Evolutionary conservation across 768 basidiomycete genomes (phyloP), one percentile per base, ranked within the genome.

Genomic region (Leccinum aurantiacum): DNA sequence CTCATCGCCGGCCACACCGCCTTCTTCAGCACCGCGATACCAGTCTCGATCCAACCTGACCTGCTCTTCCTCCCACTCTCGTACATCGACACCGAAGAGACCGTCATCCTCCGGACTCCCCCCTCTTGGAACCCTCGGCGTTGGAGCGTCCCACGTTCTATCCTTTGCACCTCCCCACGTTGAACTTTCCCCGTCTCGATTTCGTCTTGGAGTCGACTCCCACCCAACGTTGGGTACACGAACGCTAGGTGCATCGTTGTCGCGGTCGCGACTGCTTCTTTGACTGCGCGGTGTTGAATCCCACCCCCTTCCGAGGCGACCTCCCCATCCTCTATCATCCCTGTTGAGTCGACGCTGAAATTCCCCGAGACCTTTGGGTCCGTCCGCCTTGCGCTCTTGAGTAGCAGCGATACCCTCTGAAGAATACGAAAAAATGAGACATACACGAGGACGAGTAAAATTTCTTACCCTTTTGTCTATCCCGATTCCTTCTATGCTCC

Each of bases 31-130:
- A 49, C 90, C 89, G 56, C 86, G 88, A 71, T 98, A 99, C 97
- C 97, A 99, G 69, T 98, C 95, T 27, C 97, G 81, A 74, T 99
- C 97, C 68, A 98, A 70, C 60, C 82, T 82, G 13, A 94, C 82
- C 72, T 97, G 94, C 72, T 98, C 97, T 67, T 98, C 96, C 73
- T 98, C 97, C 97, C 96, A 99, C 68, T 97, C 96, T 53, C 90
- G 80, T 48, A 83, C 80, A 69, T 95, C 90, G 29, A 95, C 73
- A 8, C 83, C 85, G 19, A 84, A 74, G 14, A 82, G 81, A 25
- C 77, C 82, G 54, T 84, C 87, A 33, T 87, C 88, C 50, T 91
- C 89, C 6, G 87, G 86, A 63, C 89, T 91, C 0, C 79, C 83
- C 4, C 83, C 87, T 65, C 91, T 78, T 2, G 81, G 80, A 50